Evolutionary conservation across 2,329 filamentous ascomycete genomes (phyloP).

Genomic region (Penicillium sp.): DNA sequence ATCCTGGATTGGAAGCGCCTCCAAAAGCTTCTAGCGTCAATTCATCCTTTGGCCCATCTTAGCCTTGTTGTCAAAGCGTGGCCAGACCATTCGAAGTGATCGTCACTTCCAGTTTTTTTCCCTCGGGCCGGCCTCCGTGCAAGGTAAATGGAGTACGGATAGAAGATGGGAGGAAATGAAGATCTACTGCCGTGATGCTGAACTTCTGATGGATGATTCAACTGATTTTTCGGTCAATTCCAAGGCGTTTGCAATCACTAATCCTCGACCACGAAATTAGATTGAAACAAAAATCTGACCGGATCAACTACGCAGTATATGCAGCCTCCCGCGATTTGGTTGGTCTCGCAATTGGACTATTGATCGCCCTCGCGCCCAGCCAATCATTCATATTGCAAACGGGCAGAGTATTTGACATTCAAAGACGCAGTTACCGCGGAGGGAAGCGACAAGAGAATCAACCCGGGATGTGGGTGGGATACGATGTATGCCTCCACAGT

Average conservation of each 20-base stretch:
- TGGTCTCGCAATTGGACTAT: neutral
- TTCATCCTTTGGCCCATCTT: conserved; percentile 16
- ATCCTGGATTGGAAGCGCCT: no score
- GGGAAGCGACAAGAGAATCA: neutral
- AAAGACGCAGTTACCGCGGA: neutral
- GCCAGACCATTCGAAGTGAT: conserved; percentile 1
- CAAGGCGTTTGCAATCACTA: neutral
- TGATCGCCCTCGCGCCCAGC: no score
- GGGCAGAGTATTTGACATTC: neutral
- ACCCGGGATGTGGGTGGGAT: neutral
- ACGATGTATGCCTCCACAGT: no score
- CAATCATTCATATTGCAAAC: neutral
- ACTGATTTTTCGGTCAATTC: neutral
- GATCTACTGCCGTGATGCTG: neutral
- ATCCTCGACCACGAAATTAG: neutral
- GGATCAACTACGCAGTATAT: neutral
- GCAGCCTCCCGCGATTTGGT: neutral
- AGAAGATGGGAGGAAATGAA: neutral
- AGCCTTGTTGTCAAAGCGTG: conserved; percentile 8
- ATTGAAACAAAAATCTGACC: neutral
- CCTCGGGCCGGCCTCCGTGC: neutral
- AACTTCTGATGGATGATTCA: neutral
- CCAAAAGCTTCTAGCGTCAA: no score
- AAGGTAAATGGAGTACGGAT: neutral
- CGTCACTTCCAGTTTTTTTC: conserved; percentile 5